Conservation (phyloP, 768 basidiomycete species). For the Amanita inopinata region DNA sequence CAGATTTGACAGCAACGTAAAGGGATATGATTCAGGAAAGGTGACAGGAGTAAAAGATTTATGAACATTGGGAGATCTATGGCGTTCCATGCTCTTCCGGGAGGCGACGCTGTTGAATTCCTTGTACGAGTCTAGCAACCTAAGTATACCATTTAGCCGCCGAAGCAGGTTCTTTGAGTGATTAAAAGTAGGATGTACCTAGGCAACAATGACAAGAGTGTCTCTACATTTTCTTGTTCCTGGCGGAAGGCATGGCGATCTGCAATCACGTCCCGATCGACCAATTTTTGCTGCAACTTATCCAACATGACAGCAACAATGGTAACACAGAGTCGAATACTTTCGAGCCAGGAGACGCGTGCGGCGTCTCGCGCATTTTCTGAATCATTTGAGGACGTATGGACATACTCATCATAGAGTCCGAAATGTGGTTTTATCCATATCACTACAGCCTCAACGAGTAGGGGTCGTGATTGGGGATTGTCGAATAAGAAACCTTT, state of each 20-base stretch:
- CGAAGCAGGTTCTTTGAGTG: background rate
- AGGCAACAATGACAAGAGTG: slow-evolving; percentile 72
- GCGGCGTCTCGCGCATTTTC: slow-evolving; percentile 61
- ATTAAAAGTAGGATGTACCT: slow-evolving; percentile 32
- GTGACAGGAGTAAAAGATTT: slow-evolving; percentile 61
- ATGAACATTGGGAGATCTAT: slow-evolving; percentile 46
- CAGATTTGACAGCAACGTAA: slow-evolving; percentile 64
- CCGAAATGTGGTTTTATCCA: slow-evolving; percentile 98
- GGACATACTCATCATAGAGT: slow-evolving; percentile 73
- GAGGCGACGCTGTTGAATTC: slow-evolving; percentile 69
- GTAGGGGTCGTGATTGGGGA: slow-evolving; percentile 60
- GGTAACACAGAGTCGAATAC: slow-evolving; percentile 80
- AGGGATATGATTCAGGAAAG: slow-evolving; percentile 92
- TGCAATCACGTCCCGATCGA: slow-evolving; percentile 50
- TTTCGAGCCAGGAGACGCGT: slow-evolving; percentile 85
- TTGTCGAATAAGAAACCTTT: slow-evolving; percentile 84
- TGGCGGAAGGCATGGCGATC: slow-evolving; percentile 56
- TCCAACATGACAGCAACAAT: slow-evolving; percentile 86
- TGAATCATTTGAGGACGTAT: slow-evolving; percentile 53
- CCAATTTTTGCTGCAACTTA: slow-evolving; percentile 74
- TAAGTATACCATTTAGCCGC: too few relatives aligned
- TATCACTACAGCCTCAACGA: slow-evolving; percentile 80
- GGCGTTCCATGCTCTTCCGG: slow-evolving; percentile 59
- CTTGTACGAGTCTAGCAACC: slow-evolving; percentile 79
- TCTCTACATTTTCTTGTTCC: slow-evolving; percentile 91